A percentile compares a stretch with the other conserved stretches of the same genome.
These are phyloP conservation scores for Oryza coarctata DNA, from an alignment of 176 grass and related monocot species.

Conservation along the genomic window DNA sequence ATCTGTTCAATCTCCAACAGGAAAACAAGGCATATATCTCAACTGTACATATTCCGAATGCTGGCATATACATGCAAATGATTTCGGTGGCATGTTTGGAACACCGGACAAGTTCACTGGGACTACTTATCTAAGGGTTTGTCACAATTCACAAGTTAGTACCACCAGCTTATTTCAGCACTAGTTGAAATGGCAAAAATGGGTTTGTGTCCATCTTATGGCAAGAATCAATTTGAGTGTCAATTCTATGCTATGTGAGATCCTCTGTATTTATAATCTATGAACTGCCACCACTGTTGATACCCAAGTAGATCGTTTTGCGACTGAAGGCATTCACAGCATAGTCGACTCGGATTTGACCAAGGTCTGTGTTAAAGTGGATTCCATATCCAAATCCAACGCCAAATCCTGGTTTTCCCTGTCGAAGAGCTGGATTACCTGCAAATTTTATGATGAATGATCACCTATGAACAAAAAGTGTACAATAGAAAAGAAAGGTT, in stretches of 20 bases:
- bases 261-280: slow-evolving; percentile 18
- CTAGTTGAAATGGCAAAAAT: background rate
- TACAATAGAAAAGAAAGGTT: background rate
- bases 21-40: slow-evolving; percentile 1
- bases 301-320: slow-evolving; percentile 91
- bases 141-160: background rate
- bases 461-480: background rate
- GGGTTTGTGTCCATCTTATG: background rate
- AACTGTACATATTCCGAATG: slow-evolving; percentile 33
- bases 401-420: slow-evolving; percentile 86
- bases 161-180: background rate
- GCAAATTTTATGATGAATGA: slow-evolving; percentile 24
- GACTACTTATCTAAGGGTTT: background rate
- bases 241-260: slow-evolving; percentile 38
- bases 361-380: slow-evolving; percentile 74
- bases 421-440: slow-evolving; percentile 88
- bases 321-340: slow-evolving; percentile 79
- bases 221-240: slow-evolving; percentile 32
- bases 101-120: background rate
- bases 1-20: background rate
- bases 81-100: slow-evolving; percentile 8
- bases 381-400: slow-evolving; percentile 84
- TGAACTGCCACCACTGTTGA: slow-evolving; percentile 61
- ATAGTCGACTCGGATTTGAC: slow-evolving; percentile 76
- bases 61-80: slow-evolving; percentile 14